Percentiles rank a stretch among this genome's conserved stretches.
Conservation (phyloP, 2,329 filamentous ascomycete species). For the Colletotrichum shisoi region DNA sequence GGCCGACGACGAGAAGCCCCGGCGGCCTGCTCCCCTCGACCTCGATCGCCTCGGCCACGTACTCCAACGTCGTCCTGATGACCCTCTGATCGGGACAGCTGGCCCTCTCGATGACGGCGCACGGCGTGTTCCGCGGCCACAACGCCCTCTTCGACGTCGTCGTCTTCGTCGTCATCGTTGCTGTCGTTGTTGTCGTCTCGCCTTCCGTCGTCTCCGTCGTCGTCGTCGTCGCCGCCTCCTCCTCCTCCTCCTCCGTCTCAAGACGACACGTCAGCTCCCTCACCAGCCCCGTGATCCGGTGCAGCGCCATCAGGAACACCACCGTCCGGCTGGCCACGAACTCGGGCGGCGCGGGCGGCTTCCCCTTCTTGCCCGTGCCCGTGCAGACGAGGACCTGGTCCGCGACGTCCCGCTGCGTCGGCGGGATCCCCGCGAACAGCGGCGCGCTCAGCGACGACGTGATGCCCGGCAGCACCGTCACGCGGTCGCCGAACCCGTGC, state of each 20-base stretch:
- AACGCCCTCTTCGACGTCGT: slow-evolving; percentile 47
- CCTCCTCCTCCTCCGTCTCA: slow-evolving; percentile 46
- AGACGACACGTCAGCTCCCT: slow-evolving; percentile 67
- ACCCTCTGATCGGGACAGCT: slow-evolving; percentile 94
- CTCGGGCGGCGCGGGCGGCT: slow-evolving; percentile 79
- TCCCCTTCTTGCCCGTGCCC: slow-evolving; percentile 90
- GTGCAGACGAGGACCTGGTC: slow-evolving; percentile 97
- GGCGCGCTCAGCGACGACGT: slow-evolving; percentile 88
- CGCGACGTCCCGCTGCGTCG: slow-evolving; percentile 86
- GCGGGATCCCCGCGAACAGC: slow-evolving; percentile 85
- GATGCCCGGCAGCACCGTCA: slow-evolving; percentile 83
- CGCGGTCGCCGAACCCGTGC: slow-evolving; percentile 70
- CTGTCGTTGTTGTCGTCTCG: slow-evolving; percentile 28
- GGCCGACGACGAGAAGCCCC: slow-evolving; percentile 84
- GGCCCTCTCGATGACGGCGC: slow-evolving; percentile 90
- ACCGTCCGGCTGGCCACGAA: slow-evolving; percentile 81
- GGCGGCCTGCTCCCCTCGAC: slow-evolving; percentile 89
- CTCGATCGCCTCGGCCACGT: slow-evolving; percentile 84
- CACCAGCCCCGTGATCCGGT: slow-evolving; percentile 79
- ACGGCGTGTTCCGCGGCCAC: slow-evolving; percentile 83
- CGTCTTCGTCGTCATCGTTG: neutral
- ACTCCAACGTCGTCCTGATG: slow-evolving; percentile 82
- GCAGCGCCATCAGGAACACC: slow-evolving; percentile 94
- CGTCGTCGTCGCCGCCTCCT: too few species aligned
- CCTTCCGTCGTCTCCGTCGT: slow-evolving; percentile 42